Evolutionary conservation across 441 rosid genomes (phyloP), one percentile per base, ranked within the genome.

Genomic region (Raphanus hybrid): DNA sequence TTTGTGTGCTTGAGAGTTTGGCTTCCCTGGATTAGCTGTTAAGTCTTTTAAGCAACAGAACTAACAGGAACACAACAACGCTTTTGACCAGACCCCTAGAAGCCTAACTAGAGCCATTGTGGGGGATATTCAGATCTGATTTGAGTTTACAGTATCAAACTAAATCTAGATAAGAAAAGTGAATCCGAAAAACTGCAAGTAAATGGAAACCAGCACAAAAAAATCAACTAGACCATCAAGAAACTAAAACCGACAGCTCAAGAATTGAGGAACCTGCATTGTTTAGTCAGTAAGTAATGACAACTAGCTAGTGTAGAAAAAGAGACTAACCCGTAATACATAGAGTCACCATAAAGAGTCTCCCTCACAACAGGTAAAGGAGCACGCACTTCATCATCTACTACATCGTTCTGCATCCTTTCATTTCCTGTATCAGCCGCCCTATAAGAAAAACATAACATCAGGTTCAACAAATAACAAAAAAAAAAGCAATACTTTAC

Each of bases 291-390:
- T 48, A 48, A 63, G 62, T 48, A 7, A 18, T 8, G 52, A 34
- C 34, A 29, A 29, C 34, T 5, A 5, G 34, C 1, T 4, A 29
- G 8, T 14, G 34, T 12, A 5, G 12, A 45, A 3, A 34, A 9
- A n/a, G 58, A 27, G 78, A 76, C 83, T 76, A 85, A 96, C 99
- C 88, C 88, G 64, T 82, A 84, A 71, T 85, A 61, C 83, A 86
- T 69, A 4, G 91, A 71, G 81, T 91, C 91, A 26, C 90, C 98
- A 83, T 93, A 93, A 50, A 96, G 98, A 23, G 98, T 92, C 77
- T 96, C 99, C 84, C 99, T 90, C 69, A 90, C 92, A 78, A 92
- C 97, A 41, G 98, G 98, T 15, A 96, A 82, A 74, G 99, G 97
- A 82, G 99, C 78, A 27, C 98, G 99, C 59, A 93, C 94, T 81